phyloP scores from a whole-genome alignment of 2,329 filamentous ascomycete species.

The Hymenoscyphus scutula region DNA sequence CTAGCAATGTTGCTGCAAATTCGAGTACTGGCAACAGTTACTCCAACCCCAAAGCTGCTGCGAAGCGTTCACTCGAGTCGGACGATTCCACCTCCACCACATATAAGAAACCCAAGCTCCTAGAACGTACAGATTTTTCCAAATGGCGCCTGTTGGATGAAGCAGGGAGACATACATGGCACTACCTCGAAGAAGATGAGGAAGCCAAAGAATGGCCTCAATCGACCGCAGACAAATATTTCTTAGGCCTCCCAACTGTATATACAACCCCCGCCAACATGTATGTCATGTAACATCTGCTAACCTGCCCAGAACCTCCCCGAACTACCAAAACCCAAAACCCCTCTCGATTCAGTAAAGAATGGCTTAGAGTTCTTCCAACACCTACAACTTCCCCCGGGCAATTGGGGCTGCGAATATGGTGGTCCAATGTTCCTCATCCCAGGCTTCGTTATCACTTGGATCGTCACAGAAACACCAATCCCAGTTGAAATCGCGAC shows the following conservation, averaged over 20 bases:
- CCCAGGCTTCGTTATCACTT: constrained; percentile 78
- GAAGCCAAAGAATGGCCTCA: constrained; percentile 79
- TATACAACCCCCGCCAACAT: constrained; percentile 24
- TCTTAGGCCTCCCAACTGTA: constrained; percentile 77
- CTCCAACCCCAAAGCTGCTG: constrained; percentile 18
- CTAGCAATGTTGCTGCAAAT: background rate
- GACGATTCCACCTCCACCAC: constrained; percentile 11
- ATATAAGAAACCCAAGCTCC: constrained; percentile 47
- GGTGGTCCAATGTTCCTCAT: constrained; percentile 96
- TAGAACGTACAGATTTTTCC: constrained; percentile 69
- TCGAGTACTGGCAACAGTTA: constrained; percentile 3
- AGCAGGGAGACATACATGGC: constrained; percentile 86
- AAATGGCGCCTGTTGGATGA: constrained; percentile 86
- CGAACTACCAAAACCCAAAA: constrained; percentile 66
- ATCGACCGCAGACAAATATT: constrained; percentile 84
- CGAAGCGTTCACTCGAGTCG: constrained; percentile 25
- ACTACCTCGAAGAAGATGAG: constrained; percentile 75
- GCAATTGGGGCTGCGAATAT: constrained; percentile 97
- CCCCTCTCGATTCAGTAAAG: constrained; percentile 70
- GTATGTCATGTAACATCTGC: constrained; percentile 7
- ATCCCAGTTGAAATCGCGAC: constrained; percentile 76
- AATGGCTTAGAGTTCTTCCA: constrained; percentile 91
- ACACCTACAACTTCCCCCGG: constrained; percentile 80
- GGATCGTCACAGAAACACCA: constrained; percentile 85
- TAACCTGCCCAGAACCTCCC: constrained; percentile 62